Evolutionary conservation across 23 red algal species (phyloP), one percentile per base, ranked within the genome.

Genomic region (Cyanidiococcus yangmingshanensis): DNA sequence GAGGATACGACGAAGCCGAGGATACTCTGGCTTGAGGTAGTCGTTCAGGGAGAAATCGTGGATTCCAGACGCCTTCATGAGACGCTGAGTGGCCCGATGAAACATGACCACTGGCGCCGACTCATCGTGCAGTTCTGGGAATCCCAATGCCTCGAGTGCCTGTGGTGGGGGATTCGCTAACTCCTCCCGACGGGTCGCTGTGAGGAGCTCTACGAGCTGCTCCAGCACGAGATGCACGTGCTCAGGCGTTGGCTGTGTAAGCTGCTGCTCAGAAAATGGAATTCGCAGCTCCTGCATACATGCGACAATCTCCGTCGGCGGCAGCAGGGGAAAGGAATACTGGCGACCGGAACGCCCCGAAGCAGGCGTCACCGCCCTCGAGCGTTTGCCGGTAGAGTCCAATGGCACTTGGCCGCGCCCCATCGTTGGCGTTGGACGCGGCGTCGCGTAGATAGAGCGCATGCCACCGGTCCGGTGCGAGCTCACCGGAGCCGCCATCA

Each of bases 41-140:
- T 96, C 92, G 36, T 86, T 80, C 31, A 96, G 75, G 39, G 79
- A 80, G 59, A 96, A 90, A 50, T 96, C 87, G 39, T 84, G 50
- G 39, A 85, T 83, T 1, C 79, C 78, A 37, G 76, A 82, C 27
- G 80, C 84, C 34, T 74, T 54, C 35, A 84, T 86, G 58, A 95
- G 39, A 27, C 68, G 31, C 59, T 86, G 83, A 75, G 68, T 27
- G 1, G 59, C 41, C 0, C 83, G 83, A 58, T 86, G 83, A 57
- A 86, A 86, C 32, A 58, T 59, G 2, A 86, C 21, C 76, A 79
- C 40, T 27, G 41, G 36, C 12, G 68, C 77, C 50, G 83, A 86
- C 15, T 86, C 76, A 29, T 86, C 58, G 83, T 86, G 83, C 29
- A 86, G 74, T 40, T 86, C 83, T 1, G 83, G 83, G 30, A 71